Percentiles rank a stretch among this genome's conserved stretches.
Conservation (phyloP, 2,329 filamentous ascomycete species). For the Aspergillus felis region DNA sequence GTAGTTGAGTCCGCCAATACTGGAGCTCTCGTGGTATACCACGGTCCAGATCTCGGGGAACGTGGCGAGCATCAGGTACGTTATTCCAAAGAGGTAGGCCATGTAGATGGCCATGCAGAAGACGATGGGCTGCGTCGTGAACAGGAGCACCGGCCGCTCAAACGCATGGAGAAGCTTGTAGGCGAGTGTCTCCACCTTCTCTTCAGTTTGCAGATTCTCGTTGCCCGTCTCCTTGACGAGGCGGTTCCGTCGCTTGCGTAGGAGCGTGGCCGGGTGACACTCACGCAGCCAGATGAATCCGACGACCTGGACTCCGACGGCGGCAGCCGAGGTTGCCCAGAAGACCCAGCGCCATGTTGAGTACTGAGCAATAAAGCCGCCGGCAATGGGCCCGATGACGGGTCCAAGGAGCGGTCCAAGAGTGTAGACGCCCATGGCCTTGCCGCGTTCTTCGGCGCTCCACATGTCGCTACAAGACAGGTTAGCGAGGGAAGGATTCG, state of each 20-base stretch:
- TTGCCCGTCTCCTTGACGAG: not conserved
- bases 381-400: slow-evolving; percentile 59
- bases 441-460: slow-evolving; percentile 53
- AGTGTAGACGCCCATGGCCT: slow-evolving; percentile 56
- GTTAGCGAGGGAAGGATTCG: slow-evolving; percentile 9
- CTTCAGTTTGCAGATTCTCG: not conserved
- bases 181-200: slow-evolving; percentile 33
- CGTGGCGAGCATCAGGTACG: slow-evolving; percentile 58
- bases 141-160: slow-evolving; percentile 48
- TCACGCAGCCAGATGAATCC: slow-evolving; percentile 59
- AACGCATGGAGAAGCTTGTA: slow-evolving; percentile 7
- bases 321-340: slow-evolving; percentile 58
- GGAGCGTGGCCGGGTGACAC: slow-evolving; percentile 60
- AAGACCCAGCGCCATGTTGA: slow-evolving; percentile 69
- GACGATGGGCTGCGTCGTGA: slow-evolving; percentile 55
- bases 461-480: slow-evolving; percentile 14
- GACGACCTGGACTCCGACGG: slow-evolving; percentile 54
- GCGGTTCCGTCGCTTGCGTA: slow-evolving; percentile 46
- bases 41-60: slow-evolving; percentile 54
- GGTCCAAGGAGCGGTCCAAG: slow-evolving; percentile 60
- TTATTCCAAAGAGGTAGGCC: slow-evolving; percentile 54
- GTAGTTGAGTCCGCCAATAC: slow-evolving; percentile 57
- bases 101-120: slow-evolving; percentile 51
- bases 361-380: slow-evolving; percentile 58
- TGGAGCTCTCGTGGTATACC: slow-evolving; percentile 49